A percentile compares a stretch with the other conserved stretches of the same genome.
Evolutionary conservation across 1,284 basidiomycete genomes (phyloP).

Genomic region (Chalciporus sp.): DNA sequence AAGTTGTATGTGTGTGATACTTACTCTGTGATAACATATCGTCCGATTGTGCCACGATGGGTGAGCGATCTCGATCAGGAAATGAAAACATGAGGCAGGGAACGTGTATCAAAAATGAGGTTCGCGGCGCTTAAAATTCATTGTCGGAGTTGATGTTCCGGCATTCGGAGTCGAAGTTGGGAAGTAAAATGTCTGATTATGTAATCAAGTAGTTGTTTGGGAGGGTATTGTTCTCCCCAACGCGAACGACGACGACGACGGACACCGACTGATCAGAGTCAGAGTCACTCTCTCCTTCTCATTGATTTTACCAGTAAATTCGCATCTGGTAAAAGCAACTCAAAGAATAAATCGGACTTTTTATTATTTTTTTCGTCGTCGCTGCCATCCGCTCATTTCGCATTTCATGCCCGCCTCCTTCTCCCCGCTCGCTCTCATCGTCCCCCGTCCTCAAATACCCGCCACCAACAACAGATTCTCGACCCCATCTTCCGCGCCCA

Average conservation of each 20-base stretch:
- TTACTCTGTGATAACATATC: background rate
- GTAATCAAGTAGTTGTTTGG: slow-evolving; percentile 17
- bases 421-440: slow-evolving; percentile 54
- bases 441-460: slow-evolving; percentile 53
- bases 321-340: background rate
- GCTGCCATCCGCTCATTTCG: slow-evolving; percentile 34
- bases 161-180: slow-evolving; percentile 21
- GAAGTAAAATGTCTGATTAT: slow-evolving; percentile 28
- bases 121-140: slow-evolving; percentile 16
- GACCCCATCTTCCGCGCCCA: slow-evolving; percentile 41
- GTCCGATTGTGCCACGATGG: background rate
- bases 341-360: slow-evolving; percentile 11
- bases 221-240: slow-evolving; percentile 9
- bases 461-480: slow-evolving; percentile 41
- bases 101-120: slow-evolving; percentile 20
- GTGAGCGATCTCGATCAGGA: slow-evolving; percentile 25
- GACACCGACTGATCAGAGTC: slow-evolving; percentile 13
- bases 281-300: slow-evolving; percentile 20
- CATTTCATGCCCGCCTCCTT: slow-evolving; percentile 39
- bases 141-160: background rate
- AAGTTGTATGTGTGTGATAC: background rate
- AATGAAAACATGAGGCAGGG: slow-evolving; percentile 22
- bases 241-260: slow-evolving; percentile 31
- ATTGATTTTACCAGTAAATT: background rate
- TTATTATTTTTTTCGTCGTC: slow-evolving; percentile 18